These are phyloP conservation scores for Apiospora pterosperma DNA, from an alignment of 2,329 filamentous ascomycete species.

Conservation along the genomic window DNA sequence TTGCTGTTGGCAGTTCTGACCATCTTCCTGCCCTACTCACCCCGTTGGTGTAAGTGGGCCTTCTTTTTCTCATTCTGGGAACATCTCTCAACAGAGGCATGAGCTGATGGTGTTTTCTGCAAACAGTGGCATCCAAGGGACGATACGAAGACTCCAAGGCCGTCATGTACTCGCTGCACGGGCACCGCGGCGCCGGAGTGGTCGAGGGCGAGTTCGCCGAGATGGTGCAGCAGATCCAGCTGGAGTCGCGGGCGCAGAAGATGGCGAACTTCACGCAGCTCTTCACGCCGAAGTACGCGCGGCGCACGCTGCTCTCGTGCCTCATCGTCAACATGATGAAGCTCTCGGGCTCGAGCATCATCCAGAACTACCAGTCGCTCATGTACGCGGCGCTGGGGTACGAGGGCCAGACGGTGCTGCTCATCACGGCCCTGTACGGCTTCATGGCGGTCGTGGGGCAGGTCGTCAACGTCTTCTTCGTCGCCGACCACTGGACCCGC, in stretches of 20 bases:
- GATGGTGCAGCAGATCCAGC: not conserved
- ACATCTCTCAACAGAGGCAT: no score
- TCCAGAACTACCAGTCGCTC: constrained; percentile 34
- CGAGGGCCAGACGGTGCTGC: constrained; percentile 24
- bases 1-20: constrained; percentile 12
- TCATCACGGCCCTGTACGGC: constrained; percentile 32
- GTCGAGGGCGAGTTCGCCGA: not conserved
- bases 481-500: not conserved
- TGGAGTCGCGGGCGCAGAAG: not conserved
- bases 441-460: constrained; percentile 34
- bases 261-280: no score
- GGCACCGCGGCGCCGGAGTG: no score
- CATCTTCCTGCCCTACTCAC: not conserved
- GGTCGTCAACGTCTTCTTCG: constrained; percentile 9
- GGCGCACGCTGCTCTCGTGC: constrained; percentile 23
- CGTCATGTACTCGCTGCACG: no score
- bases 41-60: not conserved
- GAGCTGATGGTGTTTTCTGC: no score
- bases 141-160: no score
- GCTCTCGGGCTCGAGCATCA: constrained; percentile 31
- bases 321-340: constrained; percentile 32
- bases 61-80: no score
- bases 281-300: not conserved
- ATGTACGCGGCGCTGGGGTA: constrained; percentile 32
- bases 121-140: no score